Evolutionary conservation across 2,329 filamentous ascomycete genomes (phyloP).

Genomic region (Pseudogymnoascus sp.): DNA sequence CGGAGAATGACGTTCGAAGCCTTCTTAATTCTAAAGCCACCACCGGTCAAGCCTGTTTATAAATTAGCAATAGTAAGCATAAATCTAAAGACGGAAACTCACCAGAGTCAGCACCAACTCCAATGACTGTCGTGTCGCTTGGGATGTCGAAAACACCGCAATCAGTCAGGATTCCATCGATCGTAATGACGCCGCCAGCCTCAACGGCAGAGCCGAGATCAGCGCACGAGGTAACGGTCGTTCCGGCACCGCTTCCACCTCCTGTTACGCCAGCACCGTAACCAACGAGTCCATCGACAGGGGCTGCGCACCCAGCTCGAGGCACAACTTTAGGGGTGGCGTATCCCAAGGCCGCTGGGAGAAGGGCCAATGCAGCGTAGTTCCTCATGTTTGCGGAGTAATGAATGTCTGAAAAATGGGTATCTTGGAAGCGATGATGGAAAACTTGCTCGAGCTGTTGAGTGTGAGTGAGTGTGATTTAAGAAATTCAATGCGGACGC

Average conservation of each 20-base stretch:
- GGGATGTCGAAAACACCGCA: conserved; percentile 16
- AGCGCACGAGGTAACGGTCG: conserved; percentile 38
- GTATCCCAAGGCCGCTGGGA: neutral
- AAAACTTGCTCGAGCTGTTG: neutral
- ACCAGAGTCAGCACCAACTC: conserved; percentile 31
- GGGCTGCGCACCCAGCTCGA: neutral
- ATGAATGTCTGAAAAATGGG: neutral
- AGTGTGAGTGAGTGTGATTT: neutral
- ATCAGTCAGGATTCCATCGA: conserved; percentile 30
- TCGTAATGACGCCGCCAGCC: conserved; percentile 38
- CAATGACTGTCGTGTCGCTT: conserved; percentile 40
- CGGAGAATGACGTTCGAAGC: conserved; percentile 47
- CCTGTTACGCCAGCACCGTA: conserved; percentile 27
- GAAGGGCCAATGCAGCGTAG: conserved; percentile 1
- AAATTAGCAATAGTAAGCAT: neutral
- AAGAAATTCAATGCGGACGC: neutral
- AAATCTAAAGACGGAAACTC: neutral
- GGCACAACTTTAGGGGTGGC: neutral
- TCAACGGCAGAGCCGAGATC: conserved; percentile 31
- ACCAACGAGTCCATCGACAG: neutral
- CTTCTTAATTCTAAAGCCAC: conserved; percentile 37
- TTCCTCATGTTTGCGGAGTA: neutral
- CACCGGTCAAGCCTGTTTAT: conserved; percentile 31
- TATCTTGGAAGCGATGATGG: neutral
- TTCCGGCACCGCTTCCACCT: conserved; percentile 35